phyloP scores from a whole-genome alignment of 164 flowering plant species.

The Magnolia officinalis region DNA sequence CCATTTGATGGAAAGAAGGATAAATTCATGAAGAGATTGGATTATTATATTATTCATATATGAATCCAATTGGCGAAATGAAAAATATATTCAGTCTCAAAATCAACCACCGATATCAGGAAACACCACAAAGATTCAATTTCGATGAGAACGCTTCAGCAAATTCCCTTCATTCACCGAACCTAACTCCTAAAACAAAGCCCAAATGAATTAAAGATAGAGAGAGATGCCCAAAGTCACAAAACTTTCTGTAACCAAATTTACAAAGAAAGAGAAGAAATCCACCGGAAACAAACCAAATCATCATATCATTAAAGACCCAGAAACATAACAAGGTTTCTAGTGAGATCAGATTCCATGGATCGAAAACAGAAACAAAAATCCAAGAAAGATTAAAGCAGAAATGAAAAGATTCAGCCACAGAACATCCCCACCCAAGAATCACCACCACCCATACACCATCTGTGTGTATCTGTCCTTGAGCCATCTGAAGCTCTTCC shows the following conservation, averaged over 20 bases:
- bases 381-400: not conserved
- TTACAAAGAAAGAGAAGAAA: not conserved
- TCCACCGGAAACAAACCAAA: not conserved
- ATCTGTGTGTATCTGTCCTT: conserved; percentile 53
- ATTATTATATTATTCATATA: too few relatives aligned
- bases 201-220: not conserved
- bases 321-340: not conserved
- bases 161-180: not conserved
- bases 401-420: not conserved
- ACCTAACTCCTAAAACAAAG: not conserved
- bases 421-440: not conserved
- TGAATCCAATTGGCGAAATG: too few relatives aligned
- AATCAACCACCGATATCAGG: not conserved
- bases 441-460: conserved; percentile 52
- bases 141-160: not conserved
- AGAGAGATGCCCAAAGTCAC: not conserved
- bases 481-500: conserved; percentile 52
- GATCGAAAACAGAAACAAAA: not conserved
- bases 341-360: not conserved
- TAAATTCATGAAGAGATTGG: not conserved
- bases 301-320: not conserved
- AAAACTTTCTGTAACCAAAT: not conserved
- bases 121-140: not conserved
- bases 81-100: too few relatives aligned
- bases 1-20: not conserved